Base-by-base conservation (phyloP, 371 early-diverging fungal genomes). In the Rhizomucor miehei region DNA sequence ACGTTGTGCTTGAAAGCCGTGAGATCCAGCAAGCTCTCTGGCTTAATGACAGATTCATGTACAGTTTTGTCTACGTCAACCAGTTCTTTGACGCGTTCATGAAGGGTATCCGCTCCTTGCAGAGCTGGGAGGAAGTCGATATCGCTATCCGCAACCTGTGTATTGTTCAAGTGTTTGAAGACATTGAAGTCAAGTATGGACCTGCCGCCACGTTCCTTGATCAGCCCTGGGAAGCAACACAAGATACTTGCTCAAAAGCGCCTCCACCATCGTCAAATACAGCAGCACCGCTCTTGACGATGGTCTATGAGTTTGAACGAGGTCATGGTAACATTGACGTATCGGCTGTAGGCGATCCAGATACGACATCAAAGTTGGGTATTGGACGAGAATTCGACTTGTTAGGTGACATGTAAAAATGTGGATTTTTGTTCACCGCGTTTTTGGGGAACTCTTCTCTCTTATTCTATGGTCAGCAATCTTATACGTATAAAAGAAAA, bases 81-180 rank as follows among this genome's bases (percentile, higher is more conserved):
- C 73, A 90, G 51, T 72, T 89, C 80, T 69, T 80, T 65, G 63
- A 79, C 60, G 74, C 85, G 36, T 77, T 77, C 56, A 61, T 82
- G 65, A 65, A 75, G 40, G 78, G 81, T 3, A 69, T 83, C 17
- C 67, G 71, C 16, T 65, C 64, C 1, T 48, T 83, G 10, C 73
- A 71, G 29, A 75, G 70, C 0, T 70, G 66, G 67, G 77, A 73
- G n/a, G 78, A 83, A 48, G 68, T 83, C 0, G 81, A 80, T 48
- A 67, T 71, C 39, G 81, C 81, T 14, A 65, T 83, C 41, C 63
- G 61, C 19, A 80, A 80, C 37, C 52, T 83, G 36, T 79, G 80
- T 44, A 59, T 83, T 40, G 69, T 80, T 24, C 83, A 83, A 59
- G 77, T 70, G 14, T 79, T 77, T 67, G 77, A 80, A 56, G 79